Conservation (phyloP, 106 monocot species). For the Dendrobium officinale region DNA sequence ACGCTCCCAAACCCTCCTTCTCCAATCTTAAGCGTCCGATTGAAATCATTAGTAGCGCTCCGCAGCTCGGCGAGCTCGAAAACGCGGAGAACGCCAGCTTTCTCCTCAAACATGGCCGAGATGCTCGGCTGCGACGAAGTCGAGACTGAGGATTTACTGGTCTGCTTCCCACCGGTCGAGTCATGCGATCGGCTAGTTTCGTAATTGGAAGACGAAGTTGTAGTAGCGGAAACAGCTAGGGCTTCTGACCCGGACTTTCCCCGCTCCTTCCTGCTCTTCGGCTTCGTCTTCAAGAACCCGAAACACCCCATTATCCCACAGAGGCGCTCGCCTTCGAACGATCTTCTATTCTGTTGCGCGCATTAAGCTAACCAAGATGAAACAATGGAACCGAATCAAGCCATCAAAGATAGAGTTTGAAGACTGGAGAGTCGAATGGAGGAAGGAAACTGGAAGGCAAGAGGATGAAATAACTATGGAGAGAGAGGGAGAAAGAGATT, state of each 20-base stretch:
- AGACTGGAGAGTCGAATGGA: too few species aligned
- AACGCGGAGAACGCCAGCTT: constrained; percentile 22
- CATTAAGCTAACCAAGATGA: not conserved
- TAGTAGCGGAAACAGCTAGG: constrained; percentile 1
- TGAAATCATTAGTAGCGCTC: constrained; percentile 47
- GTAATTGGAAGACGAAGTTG: constrained; percentile 21
- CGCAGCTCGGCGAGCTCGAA: constrained; percentile 37
- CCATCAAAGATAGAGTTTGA: too few species aligned
- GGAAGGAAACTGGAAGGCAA: not conserved
- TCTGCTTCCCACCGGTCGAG: constrained; percentile 18
- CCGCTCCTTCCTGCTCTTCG: constrained; percentile 1
- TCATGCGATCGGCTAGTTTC: constrained; percentile 16
- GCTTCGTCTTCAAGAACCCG: constrained; percentile 13
- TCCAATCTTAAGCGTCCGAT: constrained; percentile 38
- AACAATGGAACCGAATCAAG: too few species aligned
- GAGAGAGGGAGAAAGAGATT: not conserved
- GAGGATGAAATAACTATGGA: not conserved
- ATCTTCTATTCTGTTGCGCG: not conserved
- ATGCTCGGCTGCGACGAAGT: constrained; percentile 41
- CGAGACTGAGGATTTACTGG: constrained; percentile 38
- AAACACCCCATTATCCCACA: constrained; percentile 34
- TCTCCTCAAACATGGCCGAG: constrained; percentile 41
- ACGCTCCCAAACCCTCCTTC: constrained; percentile 61
- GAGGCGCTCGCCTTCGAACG: not conserved
- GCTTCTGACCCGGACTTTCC: not conserved